Evolutionary conservation across 192 early-diverging fungal genomes (phyloP).

Genomic region (Umbelopsis isabellina): DNA sequence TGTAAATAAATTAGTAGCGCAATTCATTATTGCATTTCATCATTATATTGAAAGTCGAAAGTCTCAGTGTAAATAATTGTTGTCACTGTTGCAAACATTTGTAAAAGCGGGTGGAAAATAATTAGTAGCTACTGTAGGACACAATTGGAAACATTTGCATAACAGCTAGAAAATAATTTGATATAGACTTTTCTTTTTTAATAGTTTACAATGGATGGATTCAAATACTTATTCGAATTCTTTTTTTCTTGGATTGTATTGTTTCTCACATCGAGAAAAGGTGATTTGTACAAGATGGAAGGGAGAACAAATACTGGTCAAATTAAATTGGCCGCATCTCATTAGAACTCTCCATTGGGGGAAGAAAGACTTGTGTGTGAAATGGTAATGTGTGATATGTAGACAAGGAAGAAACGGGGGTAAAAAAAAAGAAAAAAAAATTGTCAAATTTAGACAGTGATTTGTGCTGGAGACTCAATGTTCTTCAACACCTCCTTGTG

Average conservation of each 20-base stretch:
- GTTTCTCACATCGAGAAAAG: conserved; percentile 15
- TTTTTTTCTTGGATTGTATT: not conserved
- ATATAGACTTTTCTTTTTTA: not conserved
- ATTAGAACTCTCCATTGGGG: conserved; percentile 1
- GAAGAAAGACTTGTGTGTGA: not conserved
- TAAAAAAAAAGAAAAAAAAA: too few relatives aligned
- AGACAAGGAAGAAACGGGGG: not conserved
- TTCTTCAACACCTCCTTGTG: conserved; percentile 50
- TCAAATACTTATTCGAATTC: too few relatives aligned
- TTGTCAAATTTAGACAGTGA: conserved; percentile 32
- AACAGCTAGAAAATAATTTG: not conserved
- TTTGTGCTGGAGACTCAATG: conserved; percentile 58
- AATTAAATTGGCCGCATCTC: not conserved
- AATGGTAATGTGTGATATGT: not conserved
- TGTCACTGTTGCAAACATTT: too few relatives aligned
- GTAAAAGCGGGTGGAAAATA: too few relatives aligned
- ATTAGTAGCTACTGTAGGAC: too few relatives aligned
- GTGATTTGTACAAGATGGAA: conserved; percentile 23
- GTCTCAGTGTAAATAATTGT: too few relatives aligned
- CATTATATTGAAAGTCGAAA: too few relatives aligned
- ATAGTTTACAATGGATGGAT: conserved; percentile 2
- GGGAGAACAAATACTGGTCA: conserved; percentile 19
- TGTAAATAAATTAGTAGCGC: too few relatives aligned
- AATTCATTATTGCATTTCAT: too few relatives aligned
- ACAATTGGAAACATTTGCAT: not conserved